Conservation (phyloP, 2,329 filamentous ascomycete genomes). For the Calonectria leucothoes region DNA sequence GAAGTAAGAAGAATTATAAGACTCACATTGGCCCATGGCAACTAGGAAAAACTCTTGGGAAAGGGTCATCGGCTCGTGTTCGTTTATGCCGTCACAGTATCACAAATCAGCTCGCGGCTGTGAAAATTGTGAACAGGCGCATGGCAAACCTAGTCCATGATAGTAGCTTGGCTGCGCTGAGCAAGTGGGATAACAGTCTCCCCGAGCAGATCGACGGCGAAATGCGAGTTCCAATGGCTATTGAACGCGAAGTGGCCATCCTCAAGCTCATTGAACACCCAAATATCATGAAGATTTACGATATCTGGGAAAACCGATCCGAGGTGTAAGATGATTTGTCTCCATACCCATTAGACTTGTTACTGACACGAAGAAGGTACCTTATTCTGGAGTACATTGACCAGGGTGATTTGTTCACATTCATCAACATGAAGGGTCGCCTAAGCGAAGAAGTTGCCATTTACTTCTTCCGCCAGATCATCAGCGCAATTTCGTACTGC, state of each 20-base stretch:
- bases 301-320: conserved; percentile 97
- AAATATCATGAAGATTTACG: conserved; percentile 93
- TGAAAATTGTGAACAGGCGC: conserved; percentile 94
- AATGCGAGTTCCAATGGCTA: conserved; percentile 83
- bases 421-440: conserved; percentile 80
- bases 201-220: conserved; percentile 69
- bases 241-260: conserved; percentile 95
- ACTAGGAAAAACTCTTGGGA: conserved; percentile 87
- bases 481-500: conserved; percentile 91
- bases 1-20: conserved; percentile 62
- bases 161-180: conserved; percentile 85
- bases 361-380: conserved; percentile 70
- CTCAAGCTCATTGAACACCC: conserved; percentile 96
- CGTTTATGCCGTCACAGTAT: conserved; percentile 83
- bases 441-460: conserved; percentile 84
- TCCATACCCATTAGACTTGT: not conserved
- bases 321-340: conserved; percentile 77
- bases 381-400: conserved; percentile 94
- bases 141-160: conserved; percentile 85
- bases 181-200: conserved; percentile 73
- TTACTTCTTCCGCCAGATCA: conserved; percentile 90
- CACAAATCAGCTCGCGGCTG: conserved; percentile 85
- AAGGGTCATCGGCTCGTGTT: conserved; percentile 90
- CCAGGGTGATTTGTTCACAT: conserved; percentile 82
- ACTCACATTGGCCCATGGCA: conserved; percentile 95